Conservation (phyloP, 2,329 filamentous ascomycete genomes). For the Hymenoscyphus scutula region DNA sequence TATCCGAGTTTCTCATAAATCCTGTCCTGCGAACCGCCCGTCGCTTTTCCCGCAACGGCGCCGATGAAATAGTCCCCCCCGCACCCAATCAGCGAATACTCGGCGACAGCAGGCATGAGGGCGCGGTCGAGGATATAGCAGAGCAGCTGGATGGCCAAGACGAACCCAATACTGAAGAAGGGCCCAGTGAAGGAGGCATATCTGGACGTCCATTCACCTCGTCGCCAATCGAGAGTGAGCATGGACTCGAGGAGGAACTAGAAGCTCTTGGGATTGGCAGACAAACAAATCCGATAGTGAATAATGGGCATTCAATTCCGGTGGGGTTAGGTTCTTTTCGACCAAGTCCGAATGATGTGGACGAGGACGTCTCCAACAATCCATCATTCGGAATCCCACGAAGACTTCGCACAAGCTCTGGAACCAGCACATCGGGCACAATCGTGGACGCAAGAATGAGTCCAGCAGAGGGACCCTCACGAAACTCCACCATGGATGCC, state of each 20-base stretch:
- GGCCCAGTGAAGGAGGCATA: constrained; percentile 12
- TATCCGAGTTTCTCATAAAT: constrained; percentile 64
- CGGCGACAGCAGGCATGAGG: constrained; percentile 22
- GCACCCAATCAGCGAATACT: constrained; percentile 23
- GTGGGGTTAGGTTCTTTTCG: constrained; percentile 22
- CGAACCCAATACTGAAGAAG: neutral
- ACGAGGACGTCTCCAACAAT: constrained; percentile 32
- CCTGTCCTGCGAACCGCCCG: constrained; percentile 65
- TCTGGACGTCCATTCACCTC: constrained; percentile 23
- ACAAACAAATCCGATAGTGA: constrained; percentile 13
- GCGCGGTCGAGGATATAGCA: constrained; percentile 29
- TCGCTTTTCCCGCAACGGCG: constrained; percentile 51
- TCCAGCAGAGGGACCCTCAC: constrained; percentile 27
- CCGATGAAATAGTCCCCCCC: constrained; percentile 38
- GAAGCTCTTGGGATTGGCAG: constrained; percentile 17
- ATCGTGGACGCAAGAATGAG: constrained; percentile 25
- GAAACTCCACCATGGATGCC: constrained; percentile 26
- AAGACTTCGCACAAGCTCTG: constrained; percentile 28
- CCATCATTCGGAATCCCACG: constrained; percentile 27
- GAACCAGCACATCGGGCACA: constrained; percentile 13
- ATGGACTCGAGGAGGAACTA: constrained; percentile 28
- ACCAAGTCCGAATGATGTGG: constrained; percentile 22
- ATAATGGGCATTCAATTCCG: constrained; percentile 15
- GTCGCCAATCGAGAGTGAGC: constrained; percentile 30
- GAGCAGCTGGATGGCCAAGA: constrained; percentile 22